Base-by-base conservation (phyloP, 305 asterid genomes). In the Solanum hybrid region DNA sequence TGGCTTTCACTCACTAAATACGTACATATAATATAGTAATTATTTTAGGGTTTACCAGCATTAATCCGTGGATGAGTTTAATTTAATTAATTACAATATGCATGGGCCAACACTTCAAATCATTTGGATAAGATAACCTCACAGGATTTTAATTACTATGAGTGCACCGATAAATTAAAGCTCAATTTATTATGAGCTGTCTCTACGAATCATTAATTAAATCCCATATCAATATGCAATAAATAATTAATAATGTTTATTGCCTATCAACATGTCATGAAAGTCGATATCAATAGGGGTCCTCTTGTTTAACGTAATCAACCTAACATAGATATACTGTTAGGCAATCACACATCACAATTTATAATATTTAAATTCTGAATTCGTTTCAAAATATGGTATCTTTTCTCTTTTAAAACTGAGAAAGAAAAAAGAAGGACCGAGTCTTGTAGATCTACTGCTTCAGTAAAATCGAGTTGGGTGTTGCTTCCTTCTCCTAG, bases 351-450 rank as follows among this genome's bases (percentile, higher is more conserved):
- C 26, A 61, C 5, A 7, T 61, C 12, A 61, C 10, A 61, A 7
- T 7, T 61, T 61, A 57, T 51, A 15, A 15, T 51, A 15, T 51
- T 15, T 51, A 51, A 51, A 51, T 51, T 15, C 0, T 51, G 0
- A 51, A 51, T 51, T 15, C 9, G 4, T 15, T 51, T 51, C 0
- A 15, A 51, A 15, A 15, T 15, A 51, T 0, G 1, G 0, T 51
- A 2, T 6, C 0, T 51, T 15, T 51, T 2, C 3, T 51, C 9
- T 51, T 2, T 51, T 51, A 13, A 51, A 51, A 51, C 9, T 51
- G 65, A 51, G 22, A 51, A 51, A 14, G 65, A 51, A 51, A 3
- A 51, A 51, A 15, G 22, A 51, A 45, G 22, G n/a, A 15, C 0
- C 1, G 65, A 51, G n/a, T 51, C 1, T 51, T 51, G 65, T 0